A percentile compares a stretch with the other conserved stretches of the same genome.
Conservation (phyloP, 192 early-diverging fungal species). For the Haplosporangium gracile region DNA sequence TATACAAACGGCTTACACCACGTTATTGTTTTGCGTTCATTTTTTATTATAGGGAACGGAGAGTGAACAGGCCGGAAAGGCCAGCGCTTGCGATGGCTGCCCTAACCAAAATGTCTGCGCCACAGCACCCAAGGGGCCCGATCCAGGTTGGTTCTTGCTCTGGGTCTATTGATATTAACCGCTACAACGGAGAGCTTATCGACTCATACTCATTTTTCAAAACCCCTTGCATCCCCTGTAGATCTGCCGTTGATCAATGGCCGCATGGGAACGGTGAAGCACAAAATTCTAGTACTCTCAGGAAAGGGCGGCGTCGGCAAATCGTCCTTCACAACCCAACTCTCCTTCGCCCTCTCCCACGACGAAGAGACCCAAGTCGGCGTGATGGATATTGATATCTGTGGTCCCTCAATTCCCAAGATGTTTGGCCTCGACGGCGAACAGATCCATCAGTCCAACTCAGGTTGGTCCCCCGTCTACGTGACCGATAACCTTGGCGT, state of each 20-base stretch:
- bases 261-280: slow-evolving; percentile 74
- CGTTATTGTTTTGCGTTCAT: not conserved
- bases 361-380: slow-evolving; percentile 74
- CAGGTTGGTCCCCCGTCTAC: slow-evolving; percentile 87
- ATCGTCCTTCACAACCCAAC: slow-evolving; percentile 90
- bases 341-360: slow-evolving; percentile 85
- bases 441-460: slow-evolving; percentile 84
- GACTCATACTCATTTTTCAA: slow-evolving; percentile 9
- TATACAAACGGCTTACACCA: not conserved
- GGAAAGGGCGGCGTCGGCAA: slow-evolving; percentile 99
- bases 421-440: slow-evolving; percentile 90
- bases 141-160: slow-evolving; percentile 66
- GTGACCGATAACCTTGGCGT: slow-evolving; percentile 84
- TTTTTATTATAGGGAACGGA: slow-evolving; percentile 68
- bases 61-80: slow-evolving; percentile 78
- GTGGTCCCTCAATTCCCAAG: slow-evolving; percentile 94
- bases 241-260: slow-evolving; percentile 76
- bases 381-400: slow-evolving; percentile 96
- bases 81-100: slow-evolving; percentile 83
- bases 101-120: slow-evolving; percentile 86
- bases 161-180: not conserved
- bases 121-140: slow-evolving; percentile 82
- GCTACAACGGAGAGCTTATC: not conserved
- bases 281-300: slow-evolving; percentile 95
- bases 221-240: slow-evolving; percentile 10